These are phyloP conservation scores for Erysimum cheiri DNA, from an alignment of 441 rosid genomes.

Conservation along the genomic window DNA sequence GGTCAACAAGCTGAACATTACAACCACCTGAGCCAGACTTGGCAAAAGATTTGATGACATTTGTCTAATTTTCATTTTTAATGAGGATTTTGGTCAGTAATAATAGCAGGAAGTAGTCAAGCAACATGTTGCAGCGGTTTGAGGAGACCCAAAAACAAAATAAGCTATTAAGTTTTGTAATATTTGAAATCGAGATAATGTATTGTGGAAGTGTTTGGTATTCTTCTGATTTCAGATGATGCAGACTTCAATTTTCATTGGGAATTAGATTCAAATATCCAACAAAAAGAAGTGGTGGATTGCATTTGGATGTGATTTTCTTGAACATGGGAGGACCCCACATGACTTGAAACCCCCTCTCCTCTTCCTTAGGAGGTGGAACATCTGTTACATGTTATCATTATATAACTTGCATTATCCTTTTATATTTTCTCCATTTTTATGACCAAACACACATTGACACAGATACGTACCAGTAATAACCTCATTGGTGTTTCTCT, in stretches of 20 bases:
- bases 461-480: slow-evolving; percentile 24
- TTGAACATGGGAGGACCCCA: slow-evolving; percentile 24
- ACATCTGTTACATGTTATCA: slow-evolving; percentile 29
- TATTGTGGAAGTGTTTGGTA: not conserved
- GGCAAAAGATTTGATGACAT: slow-evolving; percentile 10
- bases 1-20: slow-evolving; percentile 63
- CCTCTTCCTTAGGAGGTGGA: slow-evolving; percentile 22
- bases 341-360: slow-evolving; percentile 25
- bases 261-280: not conserved
- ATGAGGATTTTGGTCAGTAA: slow-evolving; percentile 10
- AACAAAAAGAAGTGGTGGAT: not conserved
- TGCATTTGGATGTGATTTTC: slow-evolving; percentile 2
- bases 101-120: not conserved
- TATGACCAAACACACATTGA: slow-evolving; percentile 28
- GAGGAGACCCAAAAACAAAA: slow-evolving; percentile 2
- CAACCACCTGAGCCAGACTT: slow-evolving; percentile 23
- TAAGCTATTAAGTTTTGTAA: slow-evolving; percentile 1
- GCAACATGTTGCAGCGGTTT: not conserved
- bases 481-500: slow-evolving; percentile 30
- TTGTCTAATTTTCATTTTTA: not conserved
- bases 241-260: not conserved
- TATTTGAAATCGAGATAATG: not conserved
- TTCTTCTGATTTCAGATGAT: not conserved
- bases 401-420: not conserved
- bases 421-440: slow-evolving; percentile 10